Percentiles rank a stretch among this genome's conserved stretches.
Conservation (phyloP, 1,284 basidiomycete genomes). For the Apiotrichum mycotoxinovorans region DNA sequence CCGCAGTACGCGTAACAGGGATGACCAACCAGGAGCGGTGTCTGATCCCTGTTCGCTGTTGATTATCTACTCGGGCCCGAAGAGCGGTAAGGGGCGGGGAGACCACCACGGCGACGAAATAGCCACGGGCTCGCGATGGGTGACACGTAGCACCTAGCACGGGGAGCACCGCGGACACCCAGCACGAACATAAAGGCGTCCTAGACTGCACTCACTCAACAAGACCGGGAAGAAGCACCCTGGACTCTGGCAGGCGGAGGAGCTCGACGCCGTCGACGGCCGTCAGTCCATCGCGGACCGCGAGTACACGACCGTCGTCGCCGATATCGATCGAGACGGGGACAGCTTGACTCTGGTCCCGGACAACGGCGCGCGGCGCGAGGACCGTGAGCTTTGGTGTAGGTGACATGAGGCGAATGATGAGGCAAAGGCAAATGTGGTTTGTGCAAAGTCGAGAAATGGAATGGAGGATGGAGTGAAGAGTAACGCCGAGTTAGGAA, state of each 20-base stretch:
- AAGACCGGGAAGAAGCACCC: constrained; percentile 71
- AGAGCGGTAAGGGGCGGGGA: too few species aligned
- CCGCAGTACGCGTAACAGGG: too few species aligned
- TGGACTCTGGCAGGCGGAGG: constrained; percentile 34
- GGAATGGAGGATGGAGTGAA: neutral
- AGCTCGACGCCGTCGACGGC: constrained; percentile 26
- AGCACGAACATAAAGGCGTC: neutral
- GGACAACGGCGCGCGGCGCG: constrained; percentile 58
- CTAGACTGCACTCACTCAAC: constrained; percentile 64
- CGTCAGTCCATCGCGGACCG: constrained; percentile 49
- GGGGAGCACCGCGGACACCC: too few species aligned
- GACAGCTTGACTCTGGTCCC: constrained; percentile 54
- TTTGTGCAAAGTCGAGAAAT: too few species aligned
- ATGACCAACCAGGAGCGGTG: too few species aligned
- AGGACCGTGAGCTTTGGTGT: constrained; percentile 17
- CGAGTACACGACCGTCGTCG: constrained; percentile 63
- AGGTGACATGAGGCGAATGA: neutral
- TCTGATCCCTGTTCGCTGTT: too few species aligned
- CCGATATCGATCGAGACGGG: constrained; percentile 64
- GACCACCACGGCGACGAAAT: too few species aligned
- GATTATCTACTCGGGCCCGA: too few species aligned
- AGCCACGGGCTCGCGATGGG: too few species aligned
- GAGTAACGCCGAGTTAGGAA: too few species aligned
- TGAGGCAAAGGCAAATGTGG: neutral
- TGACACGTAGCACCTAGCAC: too few species aligned